A percentile compares a stretch with the other conserved stretches of the same genome.
Evolutionary conservation across 129 eudicot species (phyloP).

Genomic region (Flaveria brownii): DNA sequence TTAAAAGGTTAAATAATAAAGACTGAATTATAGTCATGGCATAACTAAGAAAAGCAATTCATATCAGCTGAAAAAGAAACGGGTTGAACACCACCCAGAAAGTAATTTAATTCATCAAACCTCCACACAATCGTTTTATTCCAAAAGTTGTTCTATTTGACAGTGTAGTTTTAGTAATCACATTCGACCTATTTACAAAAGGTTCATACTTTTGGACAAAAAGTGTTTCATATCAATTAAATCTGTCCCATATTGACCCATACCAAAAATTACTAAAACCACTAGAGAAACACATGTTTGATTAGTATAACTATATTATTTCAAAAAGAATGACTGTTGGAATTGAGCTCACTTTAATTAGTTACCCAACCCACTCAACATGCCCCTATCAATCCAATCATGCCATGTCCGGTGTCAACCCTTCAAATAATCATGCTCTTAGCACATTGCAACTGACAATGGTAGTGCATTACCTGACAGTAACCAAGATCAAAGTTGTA

Average conservation of each 20-base stretch:
- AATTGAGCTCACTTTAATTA: not conserved
- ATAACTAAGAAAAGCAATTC: not conserved
- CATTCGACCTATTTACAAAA: not conserved
- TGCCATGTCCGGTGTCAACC: constrained; percentile 7
- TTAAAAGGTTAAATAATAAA: not conserved
- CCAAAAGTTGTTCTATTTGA: not conserved
- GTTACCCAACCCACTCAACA: not conserved
- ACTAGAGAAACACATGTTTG: no score
- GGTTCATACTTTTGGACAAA: not conserved
- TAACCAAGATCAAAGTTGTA: constrained; percentile 97
- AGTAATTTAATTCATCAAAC: not conserved
- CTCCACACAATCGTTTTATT: not conserved
- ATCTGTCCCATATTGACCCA: not conserved
- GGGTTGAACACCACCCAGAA: not conserved
- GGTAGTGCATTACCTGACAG: constrained; percentile 70
- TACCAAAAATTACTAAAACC: not conserved
- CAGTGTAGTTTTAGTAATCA: not conserved
- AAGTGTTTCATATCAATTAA: not conserved
- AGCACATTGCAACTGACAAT: constrained; percentile 2
- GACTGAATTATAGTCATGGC: not conserved
- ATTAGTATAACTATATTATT: no score
- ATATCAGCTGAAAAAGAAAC: not conserved
- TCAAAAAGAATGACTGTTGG: no score
- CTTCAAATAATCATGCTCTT: constrained; percentile 2
- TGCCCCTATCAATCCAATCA: not conserved